Evolutionary conservation across 179 eudicot species (phyloP).

Genomic region (Pouteria campechiana): DNA sequence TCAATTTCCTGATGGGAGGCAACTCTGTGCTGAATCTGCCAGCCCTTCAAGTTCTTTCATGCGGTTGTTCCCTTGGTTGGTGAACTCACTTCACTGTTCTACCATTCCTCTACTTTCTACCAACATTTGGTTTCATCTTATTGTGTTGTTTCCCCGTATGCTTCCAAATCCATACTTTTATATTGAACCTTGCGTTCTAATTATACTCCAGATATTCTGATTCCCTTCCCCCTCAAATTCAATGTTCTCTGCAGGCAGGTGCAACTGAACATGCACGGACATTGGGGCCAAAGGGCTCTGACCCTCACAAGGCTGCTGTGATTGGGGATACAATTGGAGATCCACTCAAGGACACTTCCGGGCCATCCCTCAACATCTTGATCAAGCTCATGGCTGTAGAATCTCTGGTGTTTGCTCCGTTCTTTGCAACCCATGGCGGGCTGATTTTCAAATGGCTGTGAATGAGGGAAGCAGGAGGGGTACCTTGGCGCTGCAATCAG

Average conservation of each 20-base stretch:
- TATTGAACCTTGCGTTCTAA: too few relatives aligned
- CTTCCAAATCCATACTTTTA: too few relatives aligned
- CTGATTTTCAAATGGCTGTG: constrained; percentile 46
- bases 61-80: too few relatives aligned
- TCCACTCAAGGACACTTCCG: constrained; percentile 59
- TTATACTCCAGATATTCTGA: not conserved
- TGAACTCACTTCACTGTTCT: too few relatives aligned
- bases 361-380: constrained; percentile 53
- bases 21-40: too few relatives aligned
- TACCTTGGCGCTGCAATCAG: too few relatives aligned
- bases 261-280: constrained; percentile 47
- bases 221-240: not conserved
- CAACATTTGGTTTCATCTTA: not conserved
- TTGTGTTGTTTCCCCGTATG: not conserved
- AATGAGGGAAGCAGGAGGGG: too few relatives aligned
- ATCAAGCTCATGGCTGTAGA: constrained; percentile 71
- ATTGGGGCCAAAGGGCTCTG: constrained; percentile 64
- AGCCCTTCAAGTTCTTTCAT: too few relatives aligned
- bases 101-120: too few relatives aligned
- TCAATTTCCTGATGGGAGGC: too few relatives aligned
- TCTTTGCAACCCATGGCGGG: constrained; percentile 60
- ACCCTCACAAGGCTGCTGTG: constrained; percentile 71
- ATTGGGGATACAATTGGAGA: constrained; percentile 64
- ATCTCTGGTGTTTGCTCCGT: constrained; percentile 58
- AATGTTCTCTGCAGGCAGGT: constrained; percentile 29